Conservation (phyloP, 2,329 filamentous ascomycete species). For the Aspergillus uvarum region DNA sequence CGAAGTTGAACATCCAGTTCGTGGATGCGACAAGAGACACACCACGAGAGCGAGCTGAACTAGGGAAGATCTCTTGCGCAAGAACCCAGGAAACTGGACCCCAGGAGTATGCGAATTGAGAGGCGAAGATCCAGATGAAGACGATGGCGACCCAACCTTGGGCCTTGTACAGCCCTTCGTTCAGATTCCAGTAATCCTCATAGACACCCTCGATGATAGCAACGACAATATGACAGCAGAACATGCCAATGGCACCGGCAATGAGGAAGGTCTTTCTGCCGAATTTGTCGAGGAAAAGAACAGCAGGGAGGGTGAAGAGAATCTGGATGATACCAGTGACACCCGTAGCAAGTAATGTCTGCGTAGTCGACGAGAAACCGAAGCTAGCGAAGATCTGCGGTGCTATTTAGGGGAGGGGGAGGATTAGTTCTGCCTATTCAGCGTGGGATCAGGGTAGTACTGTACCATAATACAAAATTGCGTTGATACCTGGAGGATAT, state of each 20-base stretch:
- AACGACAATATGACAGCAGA: slow-evolving; percentile 68
- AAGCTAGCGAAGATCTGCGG: slow-evolving; percentile 31
- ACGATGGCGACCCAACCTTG: slow-evolving; percentile 68
- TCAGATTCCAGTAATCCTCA: slow-evolving; percentile 54
- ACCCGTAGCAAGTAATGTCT: slow-evolving; percentile 27
- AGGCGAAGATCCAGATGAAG: slow-evolving; percentile 61
- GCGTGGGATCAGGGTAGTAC: too few relatives aligned
- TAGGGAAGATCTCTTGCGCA: slow-evolving; percentile 38
- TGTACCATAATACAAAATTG: slow-evolving; percentile 37
- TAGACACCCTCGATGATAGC: slow-evolving; percentile 52
- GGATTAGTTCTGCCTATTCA: too few relatives aligned
- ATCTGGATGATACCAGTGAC: slow-evolving; percentile 35
- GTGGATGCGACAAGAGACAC: slow-evolving; percentile 29
- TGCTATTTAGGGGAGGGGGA: slow-evolving; percentile 14
- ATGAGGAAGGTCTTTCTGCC: slow-evolving; percentile 40
- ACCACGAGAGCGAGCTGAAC: slow-evolving; percentile 29
- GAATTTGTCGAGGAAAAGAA: slow-evolving; percentile 40
- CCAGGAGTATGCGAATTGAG: slow-evolving; percentile 41
- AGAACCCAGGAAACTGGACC: slow-evolving; percentile 54
- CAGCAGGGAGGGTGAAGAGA: slow-evolving; percentile 37
- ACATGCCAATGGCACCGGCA: slow-evolving; percentile 65
- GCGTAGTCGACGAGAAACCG: slow-evolving; percentile 26
- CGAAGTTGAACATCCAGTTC: slow-evolving; percentile 38
- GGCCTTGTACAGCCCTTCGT: slow-evolving; percentile 45
- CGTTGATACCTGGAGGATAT: slow-evolving; percentile 35